Base-by-base conservation (phyloP, 345 rosid genomes). In the Bruguiera parviflora region DNA sequence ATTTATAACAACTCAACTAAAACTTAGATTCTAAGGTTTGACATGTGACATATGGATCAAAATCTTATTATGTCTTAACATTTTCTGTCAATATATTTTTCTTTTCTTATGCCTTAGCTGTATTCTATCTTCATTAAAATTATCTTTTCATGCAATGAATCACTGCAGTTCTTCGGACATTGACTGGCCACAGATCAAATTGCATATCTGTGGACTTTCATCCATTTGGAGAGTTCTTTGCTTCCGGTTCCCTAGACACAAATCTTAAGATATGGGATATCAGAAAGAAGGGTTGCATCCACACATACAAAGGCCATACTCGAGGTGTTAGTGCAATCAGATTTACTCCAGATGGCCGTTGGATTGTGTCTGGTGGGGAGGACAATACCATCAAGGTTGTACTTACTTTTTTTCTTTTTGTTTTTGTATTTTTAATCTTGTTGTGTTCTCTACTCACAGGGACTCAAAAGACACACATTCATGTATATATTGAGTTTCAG, bases 191-290 rank as follows among this genome's bases (percentile, higher is more conserved):
- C 78, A 81, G 97, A 73, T 95, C 99, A 68, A 95, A 95, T 78
- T 95, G 99, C 83, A 91, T 87, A 70, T 89, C 98, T 4, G 91
- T 93, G 73, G 97, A 89, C 77, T 93, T 93, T 82, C 99, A 95
- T 74, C 99, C 99, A 27, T 95, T 95, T 75, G 99, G 99, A 19
- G 99, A 95, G 84, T 90, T 95, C 82, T 92, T 95, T 75, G 99
- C 97, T 67, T 95, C 99, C 57, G 99, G 99, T 58, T 95, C 99
- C 69, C 84, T 92, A 31, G 99, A 95, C 74, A 95, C 99, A 0
- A 95, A 95, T 72, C 93, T 95, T 68, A 95, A 95, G 88, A 95
- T 95, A 84, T 95, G 99, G 99, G 99, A 95, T 78, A 89, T 95
- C 75, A 80, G 99, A 63, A 92, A 90, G 81, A 95, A 95, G 70